Evolutionary conservation across 2,329 filamentous ascomycete genomes (phyloP).

Genomic region (Trichoderma sp.): DNA sequence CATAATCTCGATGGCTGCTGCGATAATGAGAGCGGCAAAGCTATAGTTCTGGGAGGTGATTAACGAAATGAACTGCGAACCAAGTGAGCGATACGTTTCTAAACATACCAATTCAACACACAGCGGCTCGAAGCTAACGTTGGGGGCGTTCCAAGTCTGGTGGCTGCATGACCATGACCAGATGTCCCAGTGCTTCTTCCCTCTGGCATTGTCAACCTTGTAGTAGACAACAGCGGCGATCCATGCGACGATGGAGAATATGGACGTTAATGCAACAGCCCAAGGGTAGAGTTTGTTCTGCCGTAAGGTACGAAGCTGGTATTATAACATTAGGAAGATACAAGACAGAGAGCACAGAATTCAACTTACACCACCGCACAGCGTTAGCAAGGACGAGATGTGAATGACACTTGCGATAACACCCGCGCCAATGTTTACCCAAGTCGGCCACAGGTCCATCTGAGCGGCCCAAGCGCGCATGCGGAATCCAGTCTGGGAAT

Average conservation of each 20-base stretch:
- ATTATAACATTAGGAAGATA: background rate
- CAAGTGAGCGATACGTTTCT: background rate
- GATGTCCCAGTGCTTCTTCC: background rate
- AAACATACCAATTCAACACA: background rate
- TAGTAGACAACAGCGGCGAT: background rate
- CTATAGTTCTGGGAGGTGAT: background rate
- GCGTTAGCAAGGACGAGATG: background rate
- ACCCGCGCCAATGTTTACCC: background rate
- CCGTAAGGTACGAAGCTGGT: background rate
- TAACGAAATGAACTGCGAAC: background rate
- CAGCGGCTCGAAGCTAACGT: background rate
- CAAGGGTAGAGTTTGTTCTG: background rate
- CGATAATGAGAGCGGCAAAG: background rate
- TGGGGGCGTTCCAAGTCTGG: background rate
- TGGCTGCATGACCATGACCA: constrained; percentile 4
- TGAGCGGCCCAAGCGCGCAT: background rate
- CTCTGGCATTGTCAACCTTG: background rate
- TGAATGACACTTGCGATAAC: background rate
- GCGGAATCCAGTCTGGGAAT: background rate
- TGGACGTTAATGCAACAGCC: background rate
- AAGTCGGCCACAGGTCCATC: constrained; percentile 1
- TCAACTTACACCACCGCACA: background rate
- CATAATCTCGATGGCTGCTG: background rate
- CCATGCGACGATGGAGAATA: background rate
- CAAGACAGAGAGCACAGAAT: background rate